Conservation (phyloP, 768 basidiomycete species). For the Hebeloma cylindrosporum region DNA sequence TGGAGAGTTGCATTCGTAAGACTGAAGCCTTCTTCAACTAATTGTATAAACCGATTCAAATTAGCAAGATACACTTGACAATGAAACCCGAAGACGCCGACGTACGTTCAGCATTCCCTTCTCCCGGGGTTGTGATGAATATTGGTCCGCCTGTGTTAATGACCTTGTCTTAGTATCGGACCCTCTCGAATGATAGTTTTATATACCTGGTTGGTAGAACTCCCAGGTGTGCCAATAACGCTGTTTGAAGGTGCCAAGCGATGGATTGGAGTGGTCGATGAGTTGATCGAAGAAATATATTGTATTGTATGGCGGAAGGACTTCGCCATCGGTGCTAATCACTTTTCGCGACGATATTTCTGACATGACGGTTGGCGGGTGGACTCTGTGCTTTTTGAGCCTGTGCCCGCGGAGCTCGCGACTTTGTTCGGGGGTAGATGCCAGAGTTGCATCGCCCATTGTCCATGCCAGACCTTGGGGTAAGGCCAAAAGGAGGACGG, state of each 20-base stretch:
- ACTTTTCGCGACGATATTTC: constrained; percentile 26
- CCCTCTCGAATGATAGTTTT: background rate
- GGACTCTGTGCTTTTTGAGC: too few relatives aligned
- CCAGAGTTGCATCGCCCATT: too few relatives aligned
- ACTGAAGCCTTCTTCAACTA: constrained; percentile 32
- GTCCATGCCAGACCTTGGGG: too few relatives aligned
- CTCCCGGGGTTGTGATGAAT: constrained; percentile 64
- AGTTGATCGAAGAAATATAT: constrained; percentile 57
- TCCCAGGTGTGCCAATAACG: constrained; percentile 71
- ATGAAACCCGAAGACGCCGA: background rate
- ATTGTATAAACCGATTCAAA: background rate
- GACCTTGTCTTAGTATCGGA: background rate
- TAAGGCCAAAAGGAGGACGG: too few relatives aligned
- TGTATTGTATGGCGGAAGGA: constrained; percentile 42
- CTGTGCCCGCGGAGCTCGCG: too few relatives aligned
- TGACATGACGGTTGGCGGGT: too few relatives aligned
- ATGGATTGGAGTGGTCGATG: constrained; percentile 51
- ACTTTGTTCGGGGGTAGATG: too few relatives aligned
- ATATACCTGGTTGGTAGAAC: constrained; percentile 53
- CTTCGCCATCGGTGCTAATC: constrained; percentile 39
- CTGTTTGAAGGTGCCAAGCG: constrained; percentile 69
- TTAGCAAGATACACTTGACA: background rate
- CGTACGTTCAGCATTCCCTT: constrained; percentile 51
- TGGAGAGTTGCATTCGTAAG: constrained; percentile 58
- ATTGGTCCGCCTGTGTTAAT: constrained; percentile 52